Conservation (phyloP, 192 early-diverging fungal species). For the Backusella sp. region DNA sequence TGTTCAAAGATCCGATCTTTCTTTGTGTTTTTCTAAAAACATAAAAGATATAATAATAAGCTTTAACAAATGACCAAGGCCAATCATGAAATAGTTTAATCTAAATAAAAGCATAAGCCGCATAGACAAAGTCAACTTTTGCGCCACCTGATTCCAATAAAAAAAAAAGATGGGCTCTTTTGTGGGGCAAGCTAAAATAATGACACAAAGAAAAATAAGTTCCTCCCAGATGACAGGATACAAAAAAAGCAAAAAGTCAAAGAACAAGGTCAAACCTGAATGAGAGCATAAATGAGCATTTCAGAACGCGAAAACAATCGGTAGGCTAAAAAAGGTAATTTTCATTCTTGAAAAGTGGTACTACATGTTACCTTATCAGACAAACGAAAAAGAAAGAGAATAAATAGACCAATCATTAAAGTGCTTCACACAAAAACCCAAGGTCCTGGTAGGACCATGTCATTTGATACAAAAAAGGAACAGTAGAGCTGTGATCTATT, state of each 20-base stretch:
- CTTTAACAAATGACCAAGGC: neutral
- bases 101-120: neutral
- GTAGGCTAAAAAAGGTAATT: neutral
- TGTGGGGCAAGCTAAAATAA: neutral
- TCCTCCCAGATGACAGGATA: neutral
- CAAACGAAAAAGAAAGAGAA: neutral
- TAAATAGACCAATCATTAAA: neutral
- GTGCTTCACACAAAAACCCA: slow-evolving; percentile 3
- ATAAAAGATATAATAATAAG: neutral
- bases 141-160: neutral
- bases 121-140: neutral
- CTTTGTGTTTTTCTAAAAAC: neutral
- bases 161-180: neutral
- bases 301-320: neutral
- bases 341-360: neutral
- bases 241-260: slow-evolving; percentile 6
- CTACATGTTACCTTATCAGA: neutral
- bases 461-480: slow-evolving; percentile 1
- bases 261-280: neutral
- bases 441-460: neutral
- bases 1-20: neutral
- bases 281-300: neutral
- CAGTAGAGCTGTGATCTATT: neutral
- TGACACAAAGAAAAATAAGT: neutral
- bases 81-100: neutral